Evolutionary conservation across 2,329 filamentous ascomycete species (phyloP), one percentile per base, ranked within the genome.

Genomic region (Colletotrichum eremochloae): DNA sequence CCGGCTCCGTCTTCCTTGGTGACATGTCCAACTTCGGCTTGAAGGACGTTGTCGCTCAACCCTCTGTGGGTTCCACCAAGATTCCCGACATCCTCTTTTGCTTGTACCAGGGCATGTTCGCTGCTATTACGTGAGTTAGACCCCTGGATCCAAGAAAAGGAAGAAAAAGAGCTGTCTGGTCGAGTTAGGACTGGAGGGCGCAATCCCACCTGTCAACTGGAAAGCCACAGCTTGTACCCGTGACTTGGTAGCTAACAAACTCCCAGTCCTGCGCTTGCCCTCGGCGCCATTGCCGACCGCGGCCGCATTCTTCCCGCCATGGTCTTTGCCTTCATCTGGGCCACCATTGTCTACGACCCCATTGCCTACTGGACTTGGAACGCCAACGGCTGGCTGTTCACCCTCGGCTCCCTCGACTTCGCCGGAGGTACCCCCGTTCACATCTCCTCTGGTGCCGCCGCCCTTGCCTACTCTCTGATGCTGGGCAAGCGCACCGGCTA

Each of bases 31-130:
- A 97, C 86, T 92, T 97, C 77, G 95, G 94, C 44, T 89, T 97
- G 77, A 93, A 88, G 83, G 88, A 94, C 80, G 93, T 95, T 11
- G 86, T 97, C 33, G 95, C 85, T 50, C 87, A 91, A 75, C 94
- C 94, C 31, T 95, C 93, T 9, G 90, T 94, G 36, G 94, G 92
- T 65, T 92, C 92, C 76, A 76, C 81, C 71, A 89, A 89, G 79
- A 86, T 97, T 56, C 95, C 95, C 1, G 94, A 97, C 79, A 86
- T 97, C 57, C 85, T 97, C 53, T 96, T 95, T 82, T 94, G 92
- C 73, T 86, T 97, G 38, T 97, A 94, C 85, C 93, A 96, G 84
- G 93, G 93, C 86, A 95, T 96, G 93, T 96, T 96, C 80, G 94
- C 94, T 31, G 89, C 91, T 75, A 96, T 97, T 85, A 97, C 94